A percentile compares a stretch with the other conserved stretches of the same genome.
phyloP scores from a whole-genome alignment of 371 early-diverging fungal genomes.

The Umbelopsis sp. region DNA sequence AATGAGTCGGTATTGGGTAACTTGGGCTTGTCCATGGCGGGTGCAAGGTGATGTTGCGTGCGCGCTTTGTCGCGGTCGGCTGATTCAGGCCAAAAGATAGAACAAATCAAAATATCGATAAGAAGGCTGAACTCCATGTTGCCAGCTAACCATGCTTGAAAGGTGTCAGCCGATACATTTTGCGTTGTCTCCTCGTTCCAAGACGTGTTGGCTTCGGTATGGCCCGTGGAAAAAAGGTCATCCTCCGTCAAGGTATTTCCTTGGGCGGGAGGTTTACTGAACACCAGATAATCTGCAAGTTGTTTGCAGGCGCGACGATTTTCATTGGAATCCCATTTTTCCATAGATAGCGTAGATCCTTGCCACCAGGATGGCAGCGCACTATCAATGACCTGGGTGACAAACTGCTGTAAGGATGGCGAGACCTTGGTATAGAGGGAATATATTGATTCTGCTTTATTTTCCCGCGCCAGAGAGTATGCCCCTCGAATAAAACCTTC shows the following conservation, averaged over 20 bases:
- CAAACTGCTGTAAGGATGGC: constrained; percentile 31
- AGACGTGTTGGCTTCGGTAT: not conserved
- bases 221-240: not conserved
- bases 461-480: not conserved
- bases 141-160: constrained; percentile 31
- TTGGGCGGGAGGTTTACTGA: constrained; percentile 23
- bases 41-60: constrained; percentile 29
- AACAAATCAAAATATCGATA: constrained; percentile 25
- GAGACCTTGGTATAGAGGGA: constrained; percentile 21
- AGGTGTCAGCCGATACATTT: constrained; percentile 24
- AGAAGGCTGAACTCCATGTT: constrained; percentile 27
- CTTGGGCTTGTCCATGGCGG: constrained; percentile 22
- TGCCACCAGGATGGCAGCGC: constrained; percentile 42
- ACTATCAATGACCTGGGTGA: constrained; percentile 24
- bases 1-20: constrained; percentile 19
- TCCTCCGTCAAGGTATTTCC: constrained; percentile 28
- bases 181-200: constrained; percentile 27
- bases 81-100: constrained; percentile 13
- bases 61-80: constrained; percentile 27
- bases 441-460: constrained; percentile 20
- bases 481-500: constrained; percentile 15
- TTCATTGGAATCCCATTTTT: constrained; percentile 10
- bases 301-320: constrained; percentile 1
- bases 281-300: constrained; percentile 28
- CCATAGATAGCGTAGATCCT: constrained; percentile 3